Base-by-base conservation (phyloP, 805 yeast genomes). In the Candida pseudofarinosa region DNA sequence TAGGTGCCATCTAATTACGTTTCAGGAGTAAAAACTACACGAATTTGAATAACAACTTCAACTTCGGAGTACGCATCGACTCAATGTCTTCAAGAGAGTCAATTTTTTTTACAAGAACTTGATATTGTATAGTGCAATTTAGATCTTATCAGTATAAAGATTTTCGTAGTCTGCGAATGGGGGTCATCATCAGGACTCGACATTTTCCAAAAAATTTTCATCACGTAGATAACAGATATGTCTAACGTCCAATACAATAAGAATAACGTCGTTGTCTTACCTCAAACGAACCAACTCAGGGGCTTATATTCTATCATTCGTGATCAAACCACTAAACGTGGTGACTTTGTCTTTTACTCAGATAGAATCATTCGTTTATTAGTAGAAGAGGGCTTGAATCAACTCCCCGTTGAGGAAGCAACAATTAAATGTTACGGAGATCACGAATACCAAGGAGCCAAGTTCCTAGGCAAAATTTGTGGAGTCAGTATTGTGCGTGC, bases 401-500 rank as follows among this genome's bases (percentile, higher is more conserved):
- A 87, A 59, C 73, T 93, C 35, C 99, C 99, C 4, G 95, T 90
- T n/a, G 80, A 80, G 53, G 71, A 82, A 38, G 59, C 72, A 26
- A 59, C 69, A 3, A 84, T 93, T 37, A 74, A 74, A 40, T 90
- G 98, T 30, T 91, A 95, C 37, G 81, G 93, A 10, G 84, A 83
- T 41, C 75, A 80, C 49, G 65, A 67, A 32, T 88, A 79, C 61
- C 74, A 78, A 3, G 99, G 99, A 12, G 83, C 84, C 44, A 73
- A 75, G 46, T 91, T 91, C 63, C 69, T 80, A 56, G 98, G 99
- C 35, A 89, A 88, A 65, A 93, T 93, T 47, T 91, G 98, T 63
- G 99, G 99, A 51, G 99, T 93, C 31, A 88, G 97, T 14, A 93
- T 93, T 60, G 95, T 93, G 56, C 79, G 99, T 62, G 99, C 99